Evolutionary conservation across 192 early-diverging fungal genomes (phyloP).

Genomic region (Backusella westeae): DNA sequence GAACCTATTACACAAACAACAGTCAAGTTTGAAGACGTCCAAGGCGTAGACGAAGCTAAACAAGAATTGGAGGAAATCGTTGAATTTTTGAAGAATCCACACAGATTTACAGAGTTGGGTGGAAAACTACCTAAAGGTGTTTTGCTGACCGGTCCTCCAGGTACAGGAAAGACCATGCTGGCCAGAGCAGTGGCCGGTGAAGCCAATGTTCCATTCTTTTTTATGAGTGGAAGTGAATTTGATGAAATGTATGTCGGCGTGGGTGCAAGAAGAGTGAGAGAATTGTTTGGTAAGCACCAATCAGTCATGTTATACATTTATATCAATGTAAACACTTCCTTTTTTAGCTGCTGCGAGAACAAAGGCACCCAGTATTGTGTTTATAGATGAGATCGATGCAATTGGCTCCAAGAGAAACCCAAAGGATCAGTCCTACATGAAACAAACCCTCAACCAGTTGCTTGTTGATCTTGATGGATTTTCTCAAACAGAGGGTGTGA

Average conservation of each 20-base stretch:
- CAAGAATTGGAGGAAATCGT: conserved; percentile 96
- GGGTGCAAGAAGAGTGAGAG: conserved; percentile 83
- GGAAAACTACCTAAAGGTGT: conserved; percentile 96
- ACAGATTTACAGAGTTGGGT: conserved; percentile 88
- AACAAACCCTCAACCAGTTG: conserved; percentile 98
- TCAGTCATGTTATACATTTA: neutral
- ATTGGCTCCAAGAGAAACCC: conserved; percentile 92
- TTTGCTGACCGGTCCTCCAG: conserved; percentile 86
- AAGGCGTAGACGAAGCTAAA: conserved; percentile 98
- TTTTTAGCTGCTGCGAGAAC: conserved; percentile 63
- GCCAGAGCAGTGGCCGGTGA: conserved; percentile 97
- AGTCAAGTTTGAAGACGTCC: conserved; percentile 91
- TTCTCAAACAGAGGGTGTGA: conserved; percentile 91
- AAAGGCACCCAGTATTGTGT: conserved; percentile 86
- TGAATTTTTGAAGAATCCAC: conserved; percentile 90
- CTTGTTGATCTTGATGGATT: conserved; percentile 99
- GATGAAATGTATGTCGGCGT: conserved; percentile 99
- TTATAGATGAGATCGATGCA: conserved; percentile 99
- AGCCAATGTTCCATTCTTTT: conserved; percentile 97
- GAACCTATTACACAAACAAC: conserved; percentile 56
- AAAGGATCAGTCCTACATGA: conserved; percentile 95
- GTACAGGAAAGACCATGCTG: conserved; percentile 97
- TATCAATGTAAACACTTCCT: neutral
- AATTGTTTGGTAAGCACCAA: conserved; percentile 67
- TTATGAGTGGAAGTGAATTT: conserved; percentile 98